phyloP scores from a whole-genome alignment of 2,329 filamentous ascomycete species.

The Botrytis elliptica region DNA sequence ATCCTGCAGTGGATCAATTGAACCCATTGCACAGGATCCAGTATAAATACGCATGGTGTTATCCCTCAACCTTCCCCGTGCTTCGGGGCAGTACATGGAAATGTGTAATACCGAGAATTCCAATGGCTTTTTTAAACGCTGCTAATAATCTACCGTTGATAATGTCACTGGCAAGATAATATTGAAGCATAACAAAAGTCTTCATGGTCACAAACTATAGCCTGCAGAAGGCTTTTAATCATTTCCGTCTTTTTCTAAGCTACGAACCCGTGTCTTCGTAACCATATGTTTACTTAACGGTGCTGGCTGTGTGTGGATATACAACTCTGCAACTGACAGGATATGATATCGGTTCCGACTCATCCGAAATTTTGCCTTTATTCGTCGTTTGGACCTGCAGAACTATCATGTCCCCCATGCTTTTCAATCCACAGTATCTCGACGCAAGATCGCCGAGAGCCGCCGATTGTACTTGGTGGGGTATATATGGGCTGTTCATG shows the following conservation, averaged over 20 bases:
- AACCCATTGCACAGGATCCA: neutral
- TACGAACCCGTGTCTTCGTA: too few relatives aligned
- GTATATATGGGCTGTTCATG: neutral
- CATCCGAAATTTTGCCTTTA: too few relatives aligned
- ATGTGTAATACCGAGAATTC: neutral
- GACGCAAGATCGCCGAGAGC: neutral
- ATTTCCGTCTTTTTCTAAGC: too few relatives aligned
- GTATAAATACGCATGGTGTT: neutral
- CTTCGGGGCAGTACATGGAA: neutral
- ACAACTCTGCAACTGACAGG: too few relatives aligned
- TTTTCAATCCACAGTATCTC: neutral
- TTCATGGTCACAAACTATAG: neutral
- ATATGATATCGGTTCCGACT: too few relatives aligned
- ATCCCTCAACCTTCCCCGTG: neutral
- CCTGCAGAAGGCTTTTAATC: too few relatives aligned
- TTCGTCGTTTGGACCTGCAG: neutral
- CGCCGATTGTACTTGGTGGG: neutral
- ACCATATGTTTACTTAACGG: too few relatives aligned
- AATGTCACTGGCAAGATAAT: neutral
- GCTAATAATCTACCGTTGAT: neutral
- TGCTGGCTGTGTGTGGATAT: too few relatives aligned
- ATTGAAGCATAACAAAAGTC: neutral
- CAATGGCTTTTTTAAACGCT: neutral
- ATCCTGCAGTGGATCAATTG: neutral
- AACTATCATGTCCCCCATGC: neutral